Conservation (phyloP, 1,139 yeast species). For the Diutina rugosa region DNA sequence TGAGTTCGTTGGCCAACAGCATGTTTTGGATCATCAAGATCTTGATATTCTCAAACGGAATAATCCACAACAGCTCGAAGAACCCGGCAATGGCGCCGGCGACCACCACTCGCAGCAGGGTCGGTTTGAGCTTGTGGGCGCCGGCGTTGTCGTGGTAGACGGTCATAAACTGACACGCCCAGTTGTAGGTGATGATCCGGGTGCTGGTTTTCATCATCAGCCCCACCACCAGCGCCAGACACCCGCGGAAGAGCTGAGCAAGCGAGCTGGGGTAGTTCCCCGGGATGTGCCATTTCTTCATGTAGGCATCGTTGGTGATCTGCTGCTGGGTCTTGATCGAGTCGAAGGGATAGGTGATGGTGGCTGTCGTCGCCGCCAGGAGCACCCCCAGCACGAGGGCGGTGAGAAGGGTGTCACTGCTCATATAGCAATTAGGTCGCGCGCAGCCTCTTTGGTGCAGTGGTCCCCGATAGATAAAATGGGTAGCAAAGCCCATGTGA, state of each 20-base stretch:
- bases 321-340: constrained; percentile 67
- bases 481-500: too few species aligned
- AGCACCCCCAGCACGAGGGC: constrained; percentile 66
- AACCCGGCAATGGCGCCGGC: constrained; percentile 85
- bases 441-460: background rate
- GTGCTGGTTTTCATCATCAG: constrained; percentile 60
- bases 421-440: background rate
- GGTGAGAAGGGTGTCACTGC: constrained; percentile 28
- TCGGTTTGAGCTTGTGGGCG: constrained; percentile 25
- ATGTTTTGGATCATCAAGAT: constrained; percentile 73
- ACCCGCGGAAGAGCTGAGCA: constrained; percentile 52
- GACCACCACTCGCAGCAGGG: constrained; percentile 61
- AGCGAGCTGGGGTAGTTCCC: constrained; percentile 26
- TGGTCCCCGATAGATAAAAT: too few species aligned
- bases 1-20: constrained; percentile 22
- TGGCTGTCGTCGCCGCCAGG: constrained; percentile 63
- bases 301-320: constrained; percentile 32
- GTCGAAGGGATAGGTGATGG: constrained; percentile 75
- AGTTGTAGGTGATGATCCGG: constrained; percentile 62
- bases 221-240: constrained; percentile 71
- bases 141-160: constrained; percentile 23
- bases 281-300: constrained; percentile 22
- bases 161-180: constrained; percentile 67
- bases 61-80: constrained; percentile 67
- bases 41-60: constrained; percentile 86